These are phyloP conservation scores for Zygoascus meyerae DNA, from an alignment of 1,139 yeast genomes.

Conservation along the genomic window DNA sequence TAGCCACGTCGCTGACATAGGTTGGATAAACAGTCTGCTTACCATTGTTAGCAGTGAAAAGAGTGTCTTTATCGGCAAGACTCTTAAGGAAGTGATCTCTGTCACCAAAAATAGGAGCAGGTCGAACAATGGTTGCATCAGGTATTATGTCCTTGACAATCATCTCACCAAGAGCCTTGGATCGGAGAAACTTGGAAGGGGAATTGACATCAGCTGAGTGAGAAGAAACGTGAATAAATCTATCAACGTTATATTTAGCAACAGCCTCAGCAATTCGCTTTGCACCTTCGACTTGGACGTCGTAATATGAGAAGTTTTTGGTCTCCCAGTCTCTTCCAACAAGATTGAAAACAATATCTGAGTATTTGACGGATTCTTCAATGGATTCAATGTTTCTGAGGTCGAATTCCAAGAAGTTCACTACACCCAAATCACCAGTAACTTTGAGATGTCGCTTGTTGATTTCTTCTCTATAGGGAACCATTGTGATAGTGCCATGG, in stretches of 20 bases:
- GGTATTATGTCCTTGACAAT: constrained; percentile 64
- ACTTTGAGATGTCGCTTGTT: constrained; percentile 76
- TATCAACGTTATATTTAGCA: constrained; percentile 66
- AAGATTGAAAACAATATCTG: constrained; percentile 78
- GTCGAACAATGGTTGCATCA: constrained; percentile 79
- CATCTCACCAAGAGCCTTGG: constrained; percentile 77
- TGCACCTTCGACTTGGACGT: constrained; percentile 73
- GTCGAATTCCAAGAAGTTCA: constrained; percentile 78
- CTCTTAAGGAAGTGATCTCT: constrained; percentile 67
- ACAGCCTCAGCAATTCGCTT: constrained; percentile 72
- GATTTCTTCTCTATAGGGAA: constrained; percentile 77
- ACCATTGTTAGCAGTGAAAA: constrained; percentile 61
- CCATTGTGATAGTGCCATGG: constrained; percentile 74
- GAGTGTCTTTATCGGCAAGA: constrained; percentile 46
- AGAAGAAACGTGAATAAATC: constrained; percentile 74
- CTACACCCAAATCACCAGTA: constrained; percentile 83
- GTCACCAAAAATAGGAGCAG: constrained; percentile 74
- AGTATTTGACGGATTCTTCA: constrained; percentile 71
- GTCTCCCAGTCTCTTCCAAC: constrained; percentile 75
- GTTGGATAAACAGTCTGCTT: constrained; percentile 64
- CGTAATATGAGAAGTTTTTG: constrained; percentile 77
- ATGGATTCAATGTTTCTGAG: constrained; percentile 71
- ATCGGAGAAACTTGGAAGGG: constrained; percentile 63
- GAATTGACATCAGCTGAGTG: constrained; percentile 71
- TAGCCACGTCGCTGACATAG: constrained; percentile 74